These are phyloP conservation scores for Geotrichum australiense DNA, from an alignment of 1,139 yeast genomes.

Conservation along the genomic window DNA sequence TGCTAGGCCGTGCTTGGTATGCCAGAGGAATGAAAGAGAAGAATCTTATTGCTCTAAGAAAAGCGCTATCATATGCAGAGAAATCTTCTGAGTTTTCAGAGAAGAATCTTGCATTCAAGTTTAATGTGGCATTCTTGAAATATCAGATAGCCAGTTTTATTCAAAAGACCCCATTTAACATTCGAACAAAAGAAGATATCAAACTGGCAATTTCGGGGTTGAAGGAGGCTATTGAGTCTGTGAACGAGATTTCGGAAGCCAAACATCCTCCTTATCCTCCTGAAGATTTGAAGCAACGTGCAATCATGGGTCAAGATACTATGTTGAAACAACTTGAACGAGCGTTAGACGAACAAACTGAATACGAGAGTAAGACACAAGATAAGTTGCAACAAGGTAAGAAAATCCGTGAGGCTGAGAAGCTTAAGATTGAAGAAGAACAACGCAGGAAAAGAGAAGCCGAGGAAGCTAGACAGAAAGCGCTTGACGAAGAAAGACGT, in stretches of 20 bases:
- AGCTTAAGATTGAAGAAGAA: slow-evolving; percentile 38
- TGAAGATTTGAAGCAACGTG: slow-evolving; percentile 76
- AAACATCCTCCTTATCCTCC: slow-evolving; percentile 67
- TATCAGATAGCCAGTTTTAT: slow-evolving; percentile 83
- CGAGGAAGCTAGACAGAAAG: slow-evolving; percentile 39
- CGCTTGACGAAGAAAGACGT: slow-evolving; percentile 59
- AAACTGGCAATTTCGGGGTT: slow-evolving; percentile 52
- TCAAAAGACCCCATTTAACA: slow-evolving; percentile 53
- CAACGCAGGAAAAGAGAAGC: slow-evolving; percentile 29
- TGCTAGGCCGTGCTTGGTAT: slow-evolving; percentile 88
- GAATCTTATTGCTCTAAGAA: slow-evolving; percentile 51
- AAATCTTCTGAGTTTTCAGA: slow-evolving; percentile 46
- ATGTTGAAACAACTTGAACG: slow-evolving; percentile 64
- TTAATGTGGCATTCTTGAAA: slow-evolving; percentile 78
- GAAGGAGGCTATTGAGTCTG: slow-evolving; percentile 52
- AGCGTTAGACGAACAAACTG: slow-evolving; percentile 65
- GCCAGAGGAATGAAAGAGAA: slow-evolving; percentile 69
- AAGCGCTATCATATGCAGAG: slow-evolving; percentile 56
- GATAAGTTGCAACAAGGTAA: slow-evolving; percentile 68
- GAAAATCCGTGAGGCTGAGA: slow-evolving; percentile 55
- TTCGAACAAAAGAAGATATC: slow-evolving; percentile 58
- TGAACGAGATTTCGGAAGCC: slow-evolving; percentile 55
- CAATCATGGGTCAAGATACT: slow-evolving; percentile 73
- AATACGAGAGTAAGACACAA: slow-evolving; percentile 52
- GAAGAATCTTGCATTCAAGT: slow-evolving; percentile 46